Evolutionary conservation across 768 basidiomycete species (phyloP).

Genomic region (Lactifluus piperatus): DNA sequence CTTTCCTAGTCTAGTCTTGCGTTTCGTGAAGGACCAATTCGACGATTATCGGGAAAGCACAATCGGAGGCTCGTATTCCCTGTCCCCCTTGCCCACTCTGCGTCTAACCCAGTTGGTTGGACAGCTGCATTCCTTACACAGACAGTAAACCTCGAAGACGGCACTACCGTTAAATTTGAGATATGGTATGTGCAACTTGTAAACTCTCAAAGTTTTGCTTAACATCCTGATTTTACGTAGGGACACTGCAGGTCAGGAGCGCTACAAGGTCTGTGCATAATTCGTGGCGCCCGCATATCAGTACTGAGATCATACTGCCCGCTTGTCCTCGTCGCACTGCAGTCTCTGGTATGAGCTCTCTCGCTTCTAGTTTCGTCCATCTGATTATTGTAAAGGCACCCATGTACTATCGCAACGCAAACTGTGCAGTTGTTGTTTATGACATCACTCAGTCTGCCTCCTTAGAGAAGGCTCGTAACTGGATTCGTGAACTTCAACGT

Average conservation of each 20-base stretch:
- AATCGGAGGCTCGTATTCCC: slow-evolving; percentile 59
- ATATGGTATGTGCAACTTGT: slow-evolving; percentile 61
- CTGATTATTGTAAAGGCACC: slow-evolving; percentile 49
- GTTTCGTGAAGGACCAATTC: slow-evolving; percentile 95
- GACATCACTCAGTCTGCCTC: slow-evolving; percentile 92
- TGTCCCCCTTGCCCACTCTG: not conserved
- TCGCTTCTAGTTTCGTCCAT: not conserved
- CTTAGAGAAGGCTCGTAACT: slow-evolving; percentile 89
- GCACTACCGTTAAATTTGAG: slow-evolving; percentile 93
- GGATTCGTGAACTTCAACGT: slow-evolving; percentile 95
- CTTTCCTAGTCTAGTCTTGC: slow-evolving; percentile 67
- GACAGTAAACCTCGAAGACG: slow-evolving; percentile 84
- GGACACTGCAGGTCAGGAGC: slow-evolving; percentile 95
- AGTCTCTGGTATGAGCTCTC: slow-evolving; percentile 39
- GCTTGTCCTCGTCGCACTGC: not conserved
- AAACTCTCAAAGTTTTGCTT: not conserved
- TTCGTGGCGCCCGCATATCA: slow-evolving; percentile 18
- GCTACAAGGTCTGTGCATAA: slow-evolving; percentile 60
- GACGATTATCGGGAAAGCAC: slow-evolving; percentile 94
- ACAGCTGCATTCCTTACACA: slow-evolving; percentile 97
- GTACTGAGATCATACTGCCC: slow-evolving; percentile 12
- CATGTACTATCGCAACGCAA: slow-evolving; percentile 95
- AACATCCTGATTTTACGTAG: slow-evolving; percentile 30
- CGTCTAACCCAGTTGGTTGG: slow-evolving; percentile 19
- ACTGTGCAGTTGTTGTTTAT: slow-evolving; percentile 91